Base-by-base conservation (phyloP, 805 yeast species). In the Jamesozyma jinghongensis region DNA sequence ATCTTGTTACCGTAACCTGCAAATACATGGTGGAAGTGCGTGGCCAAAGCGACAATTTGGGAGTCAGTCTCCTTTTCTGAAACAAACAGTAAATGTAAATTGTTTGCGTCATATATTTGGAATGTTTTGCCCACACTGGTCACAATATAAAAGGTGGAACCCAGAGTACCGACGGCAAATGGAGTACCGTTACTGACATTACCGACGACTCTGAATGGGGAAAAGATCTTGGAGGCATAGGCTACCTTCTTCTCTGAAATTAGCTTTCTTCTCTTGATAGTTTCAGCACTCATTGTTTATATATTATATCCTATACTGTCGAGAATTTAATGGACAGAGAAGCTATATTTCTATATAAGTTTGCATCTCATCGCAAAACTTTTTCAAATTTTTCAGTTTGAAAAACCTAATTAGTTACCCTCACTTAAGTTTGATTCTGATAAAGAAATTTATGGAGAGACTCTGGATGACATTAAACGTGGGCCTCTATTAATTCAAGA, bases 51-150 rank as follows among this genome's bases (percentile, higher is more conserved):
- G 19, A 81, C 76, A 48, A 90, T 87, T 42, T 75, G 73, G 6
- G 75, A 57, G 0, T 80, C 72, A 0, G 95, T 81, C 58, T 84
- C 90, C 17, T 73, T 74, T 48, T 78, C 84, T 0, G 95, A 85
- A 11, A 90, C 94, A 62, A 92, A 90, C 18, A 90, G 66, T 47
- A 90, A 67, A 50, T 85, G 92, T 46, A 90, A 67, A 5, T 84
- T 85, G 26, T 90, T 77, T 53, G 84, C 95, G 65, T 92, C 98
- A 56, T 84, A 92, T 22, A 92, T 85, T 61, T 90, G 97, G 66
- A 92, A 85, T 1, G 90, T 73, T 40, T 78, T 71, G 3, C 97
- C 97, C 18, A 92, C 95, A 34, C 85, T 79, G 0, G 97, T 90
- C 14, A 81, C 94, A 31, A 86, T 76, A 54, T 88, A 83, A 53